Percentiles rank a stretch among this genome's conserved stretches.
Conservation (phyloP, 768 basidiomycete species). For the Hydnomerulius pinastri region DNA sequence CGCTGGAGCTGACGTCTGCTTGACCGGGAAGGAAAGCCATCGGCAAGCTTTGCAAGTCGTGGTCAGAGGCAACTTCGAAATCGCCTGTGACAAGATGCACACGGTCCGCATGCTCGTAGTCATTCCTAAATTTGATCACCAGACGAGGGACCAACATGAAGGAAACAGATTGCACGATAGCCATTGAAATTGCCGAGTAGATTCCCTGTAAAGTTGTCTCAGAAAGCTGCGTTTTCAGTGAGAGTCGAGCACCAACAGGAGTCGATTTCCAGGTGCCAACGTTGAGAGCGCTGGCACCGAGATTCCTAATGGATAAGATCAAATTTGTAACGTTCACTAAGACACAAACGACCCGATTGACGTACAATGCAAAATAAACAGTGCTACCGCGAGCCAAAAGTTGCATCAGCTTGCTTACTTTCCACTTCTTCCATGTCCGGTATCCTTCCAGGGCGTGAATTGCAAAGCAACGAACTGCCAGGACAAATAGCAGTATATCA, state of each 20-base stretch:
- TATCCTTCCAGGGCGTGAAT: slow-evolving; percentile 8
- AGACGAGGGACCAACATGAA: neutral
- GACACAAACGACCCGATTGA: slow-evolving; percentile 24
- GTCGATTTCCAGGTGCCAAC: neutral
- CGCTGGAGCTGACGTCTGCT: no score
- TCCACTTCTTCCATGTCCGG: slow-evolving; percentile 36
- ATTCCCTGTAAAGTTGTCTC: neutral
- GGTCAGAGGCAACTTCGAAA: no score
- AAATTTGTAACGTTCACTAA: no score
- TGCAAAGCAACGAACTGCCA: neutral
- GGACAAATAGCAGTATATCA: no score
- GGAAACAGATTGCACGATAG: neutral
- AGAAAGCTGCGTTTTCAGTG: neutral
- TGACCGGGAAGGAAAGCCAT: no score
- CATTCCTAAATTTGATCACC: neutral
- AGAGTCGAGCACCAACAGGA: neutral
- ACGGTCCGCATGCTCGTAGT: slow-evolving; percentile 40
- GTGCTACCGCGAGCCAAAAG: slow-evolving; percentile 41
- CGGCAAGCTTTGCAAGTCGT: no score
- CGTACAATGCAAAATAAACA: slow-evolving; percentile 35
- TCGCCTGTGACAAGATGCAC: slow-evolving; percentile 38
- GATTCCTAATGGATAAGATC: neutral
- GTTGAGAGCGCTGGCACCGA: neutral
- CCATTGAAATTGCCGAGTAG: slow-evolving; percentile 27
- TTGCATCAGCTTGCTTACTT: slow-evolving; percentile 24